These are phyloP conservation scores for Dothideomycetidae sp. DNA, from an alignment of 2,329 filamentous ascomycete species.

Conservation along the genomic window DNA sequence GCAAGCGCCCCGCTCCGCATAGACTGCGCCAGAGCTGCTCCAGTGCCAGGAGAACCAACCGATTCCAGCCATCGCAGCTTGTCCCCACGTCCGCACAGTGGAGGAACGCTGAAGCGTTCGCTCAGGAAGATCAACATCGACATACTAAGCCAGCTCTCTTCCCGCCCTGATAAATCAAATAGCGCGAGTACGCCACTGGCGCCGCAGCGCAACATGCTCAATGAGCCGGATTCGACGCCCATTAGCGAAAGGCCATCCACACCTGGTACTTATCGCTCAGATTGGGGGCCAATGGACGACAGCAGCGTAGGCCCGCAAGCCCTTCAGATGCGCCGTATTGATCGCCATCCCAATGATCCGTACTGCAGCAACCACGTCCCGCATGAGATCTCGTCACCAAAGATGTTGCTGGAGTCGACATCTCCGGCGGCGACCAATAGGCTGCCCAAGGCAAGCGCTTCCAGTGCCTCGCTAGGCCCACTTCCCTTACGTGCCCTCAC, in stretches of 20 bases:
- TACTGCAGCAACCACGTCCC: constrained; percentile 2
- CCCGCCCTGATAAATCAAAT: constrained; percentile 30
- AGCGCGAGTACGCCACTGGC: constrained; percentile 40
- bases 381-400: constrained; percentile 15
- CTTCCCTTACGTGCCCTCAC: constrained; percentile 25
- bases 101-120: constrained; percentile 18
- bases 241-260: constrained; percentile 20
- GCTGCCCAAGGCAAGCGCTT: constrained; percentile 6
- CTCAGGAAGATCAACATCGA: constrained; percentile 45
- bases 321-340: constrained; percentile 1
- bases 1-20: constrained; percentile 19
- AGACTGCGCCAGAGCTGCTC: constrained; percentile 13
- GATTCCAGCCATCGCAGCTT: not conserved
- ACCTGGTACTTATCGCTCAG: constrained; percentile 16
- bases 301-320: constrained; percentile 1
- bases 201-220: constrained; percentile 41
- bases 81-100: not conserved
- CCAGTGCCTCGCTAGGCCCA: constrained; percentile 11
- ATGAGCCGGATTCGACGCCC: constrained; percentile 39
- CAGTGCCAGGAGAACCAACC: not conserved
- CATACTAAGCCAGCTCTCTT: constrained; percentile 35
- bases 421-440: constrained; percentile 5
- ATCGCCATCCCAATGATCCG: not conserved
- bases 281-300: too few species aligned
- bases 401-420: constrained; percentile 8